Conservation (phyloP, 805 yeast genomes). For the Suhomyces emberorum region DNA sequence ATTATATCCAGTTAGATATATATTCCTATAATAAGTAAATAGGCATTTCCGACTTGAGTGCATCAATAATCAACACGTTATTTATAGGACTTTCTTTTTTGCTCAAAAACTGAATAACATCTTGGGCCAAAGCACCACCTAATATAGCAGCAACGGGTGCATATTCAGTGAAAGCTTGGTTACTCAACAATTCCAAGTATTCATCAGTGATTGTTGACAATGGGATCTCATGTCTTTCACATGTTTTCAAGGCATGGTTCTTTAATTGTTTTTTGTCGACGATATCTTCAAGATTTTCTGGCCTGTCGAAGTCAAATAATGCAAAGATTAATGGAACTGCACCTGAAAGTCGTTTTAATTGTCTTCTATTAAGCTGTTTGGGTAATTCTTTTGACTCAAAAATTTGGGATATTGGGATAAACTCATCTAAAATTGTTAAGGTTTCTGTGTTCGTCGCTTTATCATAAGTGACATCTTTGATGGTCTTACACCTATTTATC, state of each 20-base stretch:
- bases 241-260: constrained; percentile 23
- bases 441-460: constrained; percentile 41
- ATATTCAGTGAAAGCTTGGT: constrained; percentile 61
- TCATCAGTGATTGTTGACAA: constrained; percentile 41
- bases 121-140: constrained; percentile 91
- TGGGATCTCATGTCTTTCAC: constrained; percentile 40
- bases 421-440: constrained; percentile 37
- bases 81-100: constrained; percentile 77
- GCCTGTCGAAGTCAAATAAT: constrained; percentile 42
- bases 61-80: constrained; percentile 77
- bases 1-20: background rate
- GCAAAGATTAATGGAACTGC: constrained; percentile 60
- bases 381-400: constrained; percentile 36
- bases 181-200: constrained; percentile 37
- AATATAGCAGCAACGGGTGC: constrained; percentile 82
- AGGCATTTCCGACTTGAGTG: constrained; percentile 69
- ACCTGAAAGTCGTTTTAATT: constrained; percentile 51
- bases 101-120: constrained; percentile 77
- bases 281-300: constrained; percentile 18
- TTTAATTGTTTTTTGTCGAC: constrained; percentile 29
- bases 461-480: constrained; percentile 28
- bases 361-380: constrained; percentile 40
- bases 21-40: constrained; percentile 49
- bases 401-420: constrained; percentile 31
- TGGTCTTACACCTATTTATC: constrained; percentile 45